phyloP scores from a whole-genome alignment of 441 rosid species.

The Theobroma grandiflorum region DNA sequence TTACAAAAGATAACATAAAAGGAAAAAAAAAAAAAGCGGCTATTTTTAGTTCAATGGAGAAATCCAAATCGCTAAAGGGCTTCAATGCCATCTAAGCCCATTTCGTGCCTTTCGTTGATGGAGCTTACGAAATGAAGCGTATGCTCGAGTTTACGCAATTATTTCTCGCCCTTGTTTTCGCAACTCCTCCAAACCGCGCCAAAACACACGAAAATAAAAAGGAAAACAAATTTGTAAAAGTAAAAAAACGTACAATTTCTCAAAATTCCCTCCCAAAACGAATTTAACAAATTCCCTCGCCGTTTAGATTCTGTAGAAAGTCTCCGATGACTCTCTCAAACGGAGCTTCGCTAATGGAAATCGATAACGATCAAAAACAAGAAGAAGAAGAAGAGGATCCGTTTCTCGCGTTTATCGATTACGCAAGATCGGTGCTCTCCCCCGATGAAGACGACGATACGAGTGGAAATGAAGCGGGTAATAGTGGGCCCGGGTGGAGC shows the following conservation, averaged over 20 bases:
- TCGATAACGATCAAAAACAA: constrained; percentile 29
- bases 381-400: constrained; percentile 49
- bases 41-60: too few relatives aligned
- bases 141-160: background rate
- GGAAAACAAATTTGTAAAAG: background rate
- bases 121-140: background rate
- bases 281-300: background rate
- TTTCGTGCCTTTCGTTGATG: background rate
- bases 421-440: constrained; percentile 58
- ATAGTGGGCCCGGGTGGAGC: constrained; percentile 74
- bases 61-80: background rate
- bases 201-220: background rate
- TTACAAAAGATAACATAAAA: too few relatives aligned
- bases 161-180: background rate
- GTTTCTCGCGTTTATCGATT: constrained; percentile 79
- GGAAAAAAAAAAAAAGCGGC: too few relatives aligned
- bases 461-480: constrained; percentile 33
- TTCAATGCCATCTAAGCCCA: background rate
- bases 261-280: constrained; percentile 14
- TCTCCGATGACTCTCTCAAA: constrained; percentile 20
- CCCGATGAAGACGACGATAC: constrained; percentile 46
- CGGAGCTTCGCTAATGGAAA: constrained; percentile 44
- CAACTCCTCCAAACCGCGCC: background rate
- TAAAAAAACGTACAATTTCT: background rate
- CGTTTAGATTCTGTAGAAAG: background rate